Base-by-base conservation (phyloP, 345 rosid genomes). In the Gossypium longicalyx region DNA sequence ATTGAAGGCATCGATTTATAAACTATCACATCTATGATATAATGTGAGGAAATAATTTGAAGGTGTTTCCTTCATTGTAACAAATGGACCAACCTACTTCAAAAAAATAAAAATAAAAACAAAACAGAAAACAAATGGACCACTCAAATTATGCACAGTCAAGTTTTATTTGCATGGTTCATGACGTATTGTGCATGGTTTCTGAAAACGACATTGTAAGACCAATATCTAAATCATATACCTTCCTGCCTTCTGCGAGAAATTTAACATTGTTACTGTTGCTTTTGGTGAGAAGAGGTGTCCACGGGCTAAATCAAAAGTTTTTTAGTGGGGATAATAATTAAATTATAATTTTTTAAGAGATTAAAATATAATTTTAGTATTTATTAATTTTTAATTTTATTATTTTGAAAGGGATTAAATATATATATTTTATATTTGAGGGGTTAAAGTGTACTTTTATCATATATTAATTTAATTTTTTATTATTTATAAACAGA, bases 131-230 rank as follows among this genome's bases (percentile, higher is more conserved):
- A 19, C 63, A n/a, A 53, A 34, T 34, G 41, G 41, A 34, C 70
- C 53, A 65, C 52, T 16, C 38, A 23, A n/a, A 7, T 70, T n/a
- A 19, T 70, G 48, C 49, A 29, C 17, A 68, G 38, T 38, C 27
- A 3, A 59, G 48, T 34, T 70, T 54, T 38, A 34, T 44, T 54
- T 54, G 74, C 74, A 71, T 19, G 49, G 51, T 56, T 41, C 19
- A 56, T 71, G 74, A 71, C 74, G 63, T 54, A 38, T 38, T n/a
- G 62, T 71, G 74, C 74, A 70, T 53, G 63, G 51, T 41, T 11
- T 54, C 47, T 12, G 63, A 71, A 71, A 52, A 53, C 12, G 61
- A 70, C 73, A 9, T 52, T 6, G 22, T 27, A 9, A 27, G 38
- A 57, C 5, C 47, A 44, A 10, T 19, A 34, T 19, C 15, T 10